phyloP scores from a whole-genome alignment of 2,329 filamentous ascomycete species.

The Diaporthe batatas region DNA sequence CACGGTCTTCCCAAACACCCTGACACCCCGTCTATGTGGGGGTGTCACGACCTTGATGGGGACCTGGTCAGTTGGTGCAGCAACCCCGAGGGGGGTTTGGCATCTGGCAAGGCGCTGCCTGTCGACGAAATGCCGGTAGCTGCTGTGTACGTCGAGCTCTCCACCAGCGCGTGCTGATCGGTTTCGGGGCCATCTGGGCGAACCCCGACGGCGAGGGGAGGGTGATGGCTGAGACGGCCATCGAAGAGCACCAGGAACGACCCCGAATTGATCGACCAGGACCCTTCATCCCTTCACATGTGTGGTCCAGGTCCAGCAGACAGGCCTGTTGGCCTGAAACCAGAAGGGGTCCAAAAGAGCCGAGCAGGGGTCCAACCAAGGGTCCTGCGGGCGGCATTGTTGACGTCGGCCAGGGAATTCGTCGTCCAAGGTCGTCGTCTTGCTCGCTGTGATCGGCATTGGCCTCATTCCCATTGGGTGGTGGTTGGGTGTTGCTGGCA shows the following conservation, averaged over 20 bases:
- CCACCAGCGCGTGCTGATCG: conserved; percentile 15
- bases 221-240: conserved; percentile 16
- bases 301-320: background rate
- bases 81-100: no score
- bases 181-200: no score
- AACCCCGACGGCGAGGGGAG: background rate
- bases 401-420: background rate
- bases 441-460: background rate
- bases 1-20: background rate
- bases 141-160: background rate
- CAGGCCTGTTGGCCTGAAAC: conserved; percentile 22
- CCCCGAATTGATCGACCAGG: conserved; percentile 13
- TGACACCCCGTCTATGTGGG: background rate
- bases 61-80: no score
- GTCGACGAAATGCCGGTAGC: background rate
- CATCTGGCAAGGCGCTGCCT: background rate
- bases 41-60: background rate
- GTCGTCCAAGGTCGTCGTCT: no score
- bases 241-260: background rate
- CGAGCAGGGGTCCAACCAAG: conserved; percentile 16
- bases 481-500: background rate
- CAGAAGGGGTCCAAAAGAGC: conserved; percentile 26
- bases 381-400: background rate
- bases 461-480: background rate
- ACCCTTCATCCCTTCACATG: conserved; percentile 24